Evolutionary conservation across 2,329 filamentous ascomycete species (phyloP).

Genomic region (Fusarium compactum): DNA sequence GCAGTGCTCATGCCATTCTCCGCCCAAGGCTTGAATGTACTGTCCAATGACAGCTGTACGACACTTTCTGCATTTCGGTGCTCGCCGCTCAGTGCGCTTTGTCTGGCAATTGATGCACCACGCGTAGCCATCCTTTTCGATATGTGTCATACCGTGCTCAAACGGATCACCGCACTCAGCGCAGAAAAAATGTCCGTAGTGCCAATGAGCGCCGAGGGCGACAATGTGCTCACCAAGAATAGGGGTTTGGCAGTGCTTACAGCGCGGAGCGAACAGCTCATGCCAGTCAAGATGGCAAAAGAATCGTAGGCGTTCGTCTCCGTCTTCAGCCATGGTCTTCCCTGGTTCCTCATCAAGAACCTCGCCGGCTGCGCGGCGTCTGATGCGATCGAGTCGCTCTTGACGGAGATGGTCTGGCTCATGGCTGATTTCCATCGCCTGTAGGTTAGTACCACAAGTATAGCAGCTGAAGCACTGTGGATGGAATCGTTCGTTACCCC

Average conservation of each 20-base stretch:
- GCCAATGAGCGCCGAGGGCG: constrained; percentile 95
- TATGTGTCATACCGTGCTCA: constrained; percentile 74
- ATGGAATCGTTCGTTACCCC: constrained; percentile 82
- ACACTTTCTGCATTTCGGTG: constrained; percentile 89
- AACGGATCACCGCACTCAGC: constrained; percentile 98
- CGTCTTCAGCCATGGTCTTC: constrained; percentile 75
- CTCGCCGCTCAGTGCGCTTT: constrained; percentile 87
- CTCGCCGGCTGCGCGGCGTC: constrained; percentile 68
- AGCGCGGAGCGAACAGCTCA: constrained; percentile 90
- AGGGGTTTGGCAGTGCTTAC: constrained; percentile 95
- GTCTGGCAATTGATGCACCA: constrained; percentile 97
- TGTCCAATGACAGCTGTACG: constrained; percentile 86
- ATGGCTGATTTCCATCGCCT: constrained; percentile 95
- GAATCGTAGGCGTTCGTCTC: constrained; percentile 81
- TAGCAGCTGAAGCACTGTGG: constrained; percentile 93
- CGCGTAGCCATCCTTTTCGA: constrained; percentile 97
- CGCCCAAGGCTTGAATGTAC: constrained; percentile 88
- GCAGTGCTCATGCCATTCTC: constrained; percentile 93
- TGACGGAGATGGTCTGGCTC: constrained; percentile 81
- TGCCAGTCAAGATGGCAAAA: constrained; percentile 99
- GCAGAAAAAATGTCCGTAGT: constrained; percentile 98
- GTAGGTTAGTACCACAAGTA: constrained; percentile 86
- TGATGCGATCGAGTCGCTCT: constrained; percentile 80
- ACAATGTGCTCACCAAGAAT: constrained; percentile 96
- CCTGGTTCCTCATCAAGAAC: constrained; percentile 71